These are phyloP conservation scores for Mortierella antarctica DNA, from an alignment of 192 early-diverging fungal genomes.

Conservation along the genomic window DNA sequence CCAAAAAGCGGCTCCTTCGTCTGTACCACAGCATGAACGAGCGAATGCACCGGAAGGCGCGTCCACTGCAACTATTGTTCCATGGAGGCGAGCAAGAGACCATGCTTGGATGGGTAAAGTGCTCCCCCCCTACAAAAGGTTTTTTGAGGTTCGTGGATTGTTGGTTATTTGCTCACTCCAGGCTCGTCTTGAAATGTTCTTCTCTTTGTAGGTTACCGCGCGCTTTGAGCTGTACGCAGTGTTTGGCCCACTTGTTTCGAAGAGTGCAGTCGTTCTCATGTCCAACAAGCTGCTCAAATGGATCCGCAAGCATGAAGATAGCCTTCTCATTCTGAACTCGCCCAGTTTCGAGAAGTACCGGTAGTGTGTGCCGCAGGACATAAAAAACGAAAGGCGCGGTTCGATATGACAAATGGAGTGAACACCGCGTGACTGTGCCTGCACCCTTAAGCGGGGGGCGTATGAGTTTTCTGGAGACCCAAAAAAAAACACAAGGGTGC, in stretches of 20 bases:
- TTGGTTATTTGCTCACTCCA: not conserved
- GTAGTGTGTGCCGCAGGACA: too few species aligned
- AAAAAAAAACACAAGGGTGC: too few species aligned
- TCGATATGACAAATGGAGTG: not conserved
- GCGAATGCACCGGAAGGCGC: conserved; percentile 62
- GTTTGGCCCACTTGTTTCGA: conserved; percentile 69
- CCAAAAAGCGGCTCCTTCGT: conserved; percentile 61
- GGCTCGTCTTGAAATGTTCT: not conserved
- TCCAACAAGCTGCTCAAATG: conserved; percentile 79
- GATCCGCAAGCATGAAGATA: conserved; percentile 82
- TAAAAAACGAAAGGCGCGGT: too few species aligned
- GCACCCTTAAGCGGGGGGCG: not conserved
- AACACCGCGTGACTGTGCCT: conserved; percentile 10
- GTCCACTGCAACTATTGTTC: conserved; percentile 66
- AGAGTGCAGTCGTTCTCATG: conserved; percentile 69
- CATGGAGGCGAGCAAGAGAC: conserved; percentile 62
- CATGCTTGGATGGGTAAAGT: conserved; percentile 72
- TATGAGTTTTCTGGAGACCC: too few species aligned
- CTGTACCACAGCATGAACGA: conserved; percentile 58
- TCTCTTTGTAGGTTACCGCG: conserved; percentile 58
- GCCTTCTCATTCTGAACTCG: conserved; percentile 77
- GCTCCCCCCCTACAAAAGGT: not conserved
- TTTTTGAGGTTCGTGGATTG: not conserved
- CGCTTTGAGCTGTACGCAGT: conserved; percentile 80
- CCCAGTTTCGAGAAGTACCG: conserved; percentile 71